These are phyloP conservation scores for Quercus phellos DNA, from an alignment of 331 rosid species.

Conservation along the genomic window DNA sequence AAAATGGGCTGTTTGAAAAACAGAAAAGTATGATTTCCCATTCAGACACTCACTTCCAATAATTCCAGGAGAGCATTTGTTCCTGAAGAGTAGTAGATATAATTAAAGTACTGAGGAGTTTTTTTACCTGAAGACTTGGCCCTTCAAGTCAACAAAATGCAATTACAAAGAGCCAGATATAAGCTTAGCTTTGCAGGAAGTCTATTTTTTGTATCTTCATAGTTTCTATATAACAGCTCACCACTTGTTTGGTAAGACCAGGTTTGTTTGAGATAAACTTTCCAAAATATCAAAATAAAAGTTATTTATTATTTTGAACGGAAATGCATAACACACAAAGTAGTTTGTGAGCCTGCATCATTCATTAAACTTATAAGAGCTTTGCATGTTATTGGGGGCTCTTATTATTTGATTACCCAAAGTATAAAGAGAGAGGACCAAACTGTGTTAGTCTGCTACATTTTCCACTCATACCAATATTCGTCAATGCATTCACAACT, in stretches of 20 bases:
- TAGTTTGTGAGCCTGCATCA: neutral
- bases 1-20: neutral
- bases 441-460: neutral
- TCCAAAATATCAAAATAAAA: neutral
- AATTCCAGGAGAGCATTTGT: neutral
- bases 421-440: neutral
- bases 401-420: neutral
- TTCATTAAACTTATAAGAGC: neutral
- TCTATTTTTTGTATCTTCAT: neutral
- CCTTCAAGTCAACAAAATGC: neutral
- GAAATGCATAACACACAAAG: neutral
- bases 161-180: neutral
- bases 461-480: conserved; percentile 44
- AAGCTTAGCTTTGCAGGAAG: neutral
- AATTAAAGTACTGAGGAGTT: neutral
- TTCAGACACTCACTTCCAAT: neutral
- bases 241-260: neutral
- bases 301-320: neutral
- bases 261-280: neutral
- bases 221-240: neutral
- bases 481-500: conserved; percentile 67
- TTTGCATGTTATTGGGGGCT: neutral
- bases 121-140: neutral
- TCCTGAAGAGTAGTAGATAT: neutral
- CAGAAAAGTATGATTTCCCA: neutral